Percentiles rank a stretch among this genome's conserved stretches.
These are phyloP conservation scores for Ascochyta pisi DNA, from an alignment of 2,329 filamentous ascomycete species.

Conservation along the genomic window DNA sequence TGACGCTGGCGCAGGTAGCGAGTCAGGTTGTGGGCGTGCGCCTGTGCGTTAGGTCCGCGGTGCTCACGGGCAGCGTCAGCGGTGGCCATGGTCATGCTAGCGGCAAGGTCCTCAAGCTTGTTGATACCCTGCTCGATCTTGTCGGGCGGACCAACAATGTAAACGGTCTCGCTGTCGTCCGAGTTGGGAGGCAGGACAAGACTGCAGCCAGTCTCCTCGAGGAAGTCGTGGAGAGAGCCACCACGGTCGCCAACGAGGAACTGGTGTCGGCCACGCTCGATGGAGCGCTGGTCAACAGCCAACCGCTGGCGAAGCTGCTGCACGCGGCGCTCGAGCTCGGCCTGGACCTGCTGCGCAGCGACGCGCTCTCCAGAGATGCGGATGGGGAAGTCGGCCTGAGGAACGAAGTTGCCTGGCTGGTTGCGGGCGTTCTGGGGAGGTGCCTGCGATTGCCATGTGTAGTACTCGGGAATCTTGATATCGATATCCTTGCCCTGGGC, in stretches of 20 bases:
- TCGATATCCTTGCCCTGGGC: constrained; percentile 78
- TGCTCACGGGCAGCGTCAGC: constrained; percentile 85
- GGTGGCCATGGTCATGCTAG: constrained; percentile 82
- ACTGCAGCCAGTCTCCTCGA: constrained; percentile 87
- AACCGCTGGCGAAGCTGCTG: constrained; percentile 78
- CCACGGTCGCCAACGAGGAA: constrained; percentile 91
- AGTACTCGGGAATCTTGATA: constrained; percentile 82
- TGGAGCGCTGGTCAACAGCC: constrained; percentile 77
- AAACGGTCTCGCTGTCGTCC: constrained; percentile 82
- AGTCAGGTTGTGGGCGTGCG: constrained; percentile 84
- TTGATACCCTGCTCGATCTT: constrained; percentile 78
- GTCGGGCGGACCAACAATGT: constrained; percentile 80
- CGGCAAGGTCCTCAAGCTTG: constrained; percentile 85
- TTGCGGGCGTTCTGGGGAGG: constrained; percentile 70
- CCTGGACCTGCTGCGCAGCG: constrained; percentile 79
- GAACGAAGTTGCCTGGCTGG: constrained; percentile 71
- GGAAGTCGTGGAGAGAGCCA: constrained; percentile 82
- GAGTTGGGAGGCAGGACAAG: constrained; percentile 79
- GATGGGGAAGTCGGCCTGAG: constrained; percentile 79
- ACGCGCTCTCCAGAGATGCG: constrained; percentile 83
- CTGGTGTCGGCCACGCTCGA: constrained; percentile 87
- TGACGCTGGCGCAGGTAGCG: constrained; percentile 84
- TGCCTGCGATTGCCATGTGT: constrained; percentile 73
- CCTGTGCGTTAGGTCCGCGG: constrained; percentile 73
- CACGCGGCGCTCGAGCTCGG: constrained; percentile 80